These are phyloP conservation scores for Dendryphion nanum DNA, from an alignment of 2,329 filamentous ascomycete genomes.

Conservation along the genomic window DNA sequence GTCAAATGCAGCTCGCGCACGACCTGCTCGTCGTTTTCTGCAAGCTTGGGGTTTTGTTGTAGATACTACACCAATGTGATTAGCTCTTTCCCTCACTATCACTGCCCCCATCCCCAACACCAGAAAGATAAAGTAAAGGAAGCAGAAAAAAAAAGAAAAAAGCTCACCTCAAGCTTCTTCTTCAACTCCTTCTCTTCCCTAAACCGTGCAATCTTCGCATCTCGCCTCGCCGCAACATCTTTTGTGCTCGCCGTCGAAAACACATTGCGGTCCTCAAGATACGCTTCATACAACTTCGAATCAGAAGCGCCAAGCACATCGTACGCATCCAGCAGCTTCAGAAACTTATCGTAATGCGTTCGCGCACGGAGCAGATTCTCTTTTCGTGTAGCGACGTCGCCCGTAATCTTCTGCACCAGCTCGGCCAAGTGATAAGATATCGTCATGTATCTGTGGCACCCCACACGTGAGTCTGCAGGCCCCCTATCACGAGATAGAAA, in stretches of 20 bases:
- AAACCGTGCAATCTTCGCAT: conserved; percentile 83
- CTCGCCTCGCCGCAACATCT: conserved; percentile 68
- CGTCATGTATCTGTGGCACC: conserved; percentile 71
- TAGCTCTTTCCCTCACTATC: not conserved
- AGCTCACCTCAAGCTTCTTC: conserved; percentile 69
- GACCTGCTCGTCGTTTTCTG: conserved; percentile 80
- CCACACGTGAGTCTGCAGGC: too few species aligned
- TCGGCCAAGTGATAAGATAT: conserved; percentile 78
- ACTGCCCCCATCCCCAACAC: not conserved
- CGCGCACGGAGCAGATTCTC: conserved; percentile 62
- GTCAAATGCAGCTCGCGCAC: conserved; percentile 76
- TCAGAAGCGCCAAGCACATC: conserved; percentile 66
- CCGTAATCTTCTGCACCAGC: conserved; percentile 67
- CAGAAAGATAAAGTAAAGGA: not conserved
- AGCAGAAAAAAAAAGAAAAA: not conserved
- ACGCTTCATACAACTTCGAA: conserved; percentile 68
- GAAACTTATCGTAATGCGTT: conserved; percentile 72
- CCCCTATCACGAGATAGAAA: not conserved
- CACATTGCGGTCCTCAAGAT: conserved; percentile 66
- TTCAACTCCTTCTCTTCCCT: conserved; percentile 83
- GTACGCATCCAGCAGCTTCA: conserved; percentile 77
- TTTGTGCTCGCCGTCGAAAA: conserved; percentile 71
- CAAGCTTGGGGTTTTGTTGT: conserved; percentile 56
- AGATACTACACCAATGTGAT: conserved; percentile 50
- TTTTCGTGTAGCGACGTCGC: conserved; percentile 55